phyloP scores from a whole-genome alignment of 495 filamentous ascomycete genomes.

The Aspergillus nidulans region DNA sequence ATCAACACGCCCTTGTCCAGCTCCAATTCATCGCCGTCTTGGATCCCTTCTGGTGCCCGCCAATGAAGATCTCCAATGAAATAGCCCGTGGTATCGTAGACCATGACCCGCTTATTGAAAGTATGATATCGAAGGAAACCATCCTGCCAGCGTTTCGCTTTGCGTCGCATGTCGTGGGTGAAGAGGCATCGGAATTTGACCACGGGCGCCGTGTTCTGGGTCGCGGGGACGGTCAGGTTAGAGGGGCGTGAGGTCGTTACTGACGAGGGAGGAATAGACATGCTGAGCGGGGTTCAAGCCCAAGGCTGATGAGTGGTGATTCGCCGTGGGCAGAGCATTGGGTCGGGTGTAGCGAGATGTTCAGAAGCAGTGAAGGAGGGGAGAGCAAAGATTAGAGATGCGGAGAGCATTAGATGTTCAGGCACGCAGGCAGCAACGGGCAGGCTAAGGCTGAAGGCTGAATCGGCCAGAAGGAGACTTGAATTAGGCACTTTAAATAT shows the following conservation, averaged over 20 bases:
- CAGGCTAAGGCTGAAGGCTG: neutral
- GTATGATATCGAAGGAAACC: constrained; percentile 81
- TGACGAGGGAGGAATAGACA: constrained; percentile 30
- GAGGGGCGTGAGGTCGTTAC: constrained; percentile 23
- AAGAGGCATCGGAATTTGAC: constrained; percentile 80
- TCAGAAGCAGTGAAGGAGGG: neutral
- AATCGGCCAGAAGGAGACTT: neutral
- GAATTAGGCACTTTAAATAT: no score
- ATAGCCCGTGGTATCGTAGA: constrained; percentile 76
- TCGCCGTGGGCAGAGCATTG: constrained; percentile 9
- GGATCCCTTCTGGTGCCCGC: constrained; percentile 57
- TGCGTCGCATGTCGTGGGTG: constrained; percentile 76
- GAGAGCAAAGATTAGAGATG: neutral
- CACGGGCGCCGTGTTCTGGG: constrained; percentile 68
- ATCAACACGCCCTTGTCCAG: constrained; percentile 75
- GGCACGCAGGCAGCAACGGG: constrained; percentile 3
- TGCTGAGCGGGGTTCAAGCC: constrained; percentile 17
- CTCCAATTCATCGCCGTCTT: constrained; percentile 76
- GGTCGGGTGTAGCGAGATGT: constrained; percentile 1
- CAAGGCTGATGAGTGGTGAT: constrained; percentile 5
- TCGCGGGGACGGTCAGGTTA: constrained; percentile 29
- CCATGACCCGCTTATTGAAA: constrained; percentile 89
- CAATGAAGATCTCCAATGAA: constrained; percentile 83
- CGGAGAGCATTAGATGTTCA: constrained; percentile 5
- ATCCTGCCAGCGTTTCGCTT: constrained; percentile 92